Percentiles rank a stretch among this genome's conserved stretches.
Evolutionary conservation across 2,329 filamentous ascomycete genomes (phyloP).

Genomic region (Cadophora sp.): DNA sequence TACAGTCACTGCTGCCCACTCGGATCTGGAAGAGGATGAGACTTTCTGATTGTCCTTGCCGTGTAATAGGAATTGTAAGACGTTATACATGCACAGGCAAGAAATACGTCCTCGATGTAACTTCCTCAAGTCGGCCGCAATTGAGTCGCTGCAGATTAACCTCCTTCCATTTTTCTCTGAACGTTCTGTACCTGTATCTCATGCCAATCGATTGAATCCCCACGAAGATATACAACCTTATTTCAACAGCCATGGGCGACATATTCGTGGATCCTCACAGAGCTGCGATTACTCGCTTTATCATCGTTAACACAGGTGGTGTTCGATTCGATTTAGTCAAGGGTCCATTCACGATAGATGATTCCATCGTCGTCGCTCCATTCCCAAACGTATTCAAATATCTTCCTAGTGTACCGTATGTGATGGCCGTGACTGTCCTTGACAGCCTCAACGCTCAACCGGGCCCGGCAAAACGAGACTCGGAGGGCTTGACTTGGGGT

Average conservation of each 20-base stretch:
- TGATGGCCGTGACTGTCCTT: constrained; percentile 72
- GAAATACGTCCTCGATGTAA: too few relatives aligned
- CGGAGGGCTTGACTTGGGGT: neutral
- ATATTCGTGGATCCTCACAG: constrained; percentile 63
- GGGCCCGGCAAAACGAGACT: constrained; percentile 32
- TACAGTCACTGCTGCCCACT: neutral
- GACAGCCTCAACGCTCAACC: constrained; percentile 59
- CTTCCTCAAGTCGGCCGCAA: too few relatives aligned
- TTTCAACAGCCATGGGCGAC: constrained; percentile 73
- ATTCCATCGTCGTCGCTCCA: constrained; percentile 82
- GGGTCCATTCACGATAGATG: constrained; percentile 86
- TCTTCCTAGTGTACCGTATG: constrained; percentile 80
- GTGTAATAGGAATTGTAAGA: neutral
- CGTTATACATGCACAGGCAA: too few relatives aligned
- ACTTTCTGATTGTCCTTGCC: neutral
- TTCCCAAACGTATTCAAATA: constrained; percentile 82
- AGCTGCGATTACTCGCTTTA: constrained; percentile 67
- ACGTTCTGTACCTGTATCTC: constrained; percentile 76
- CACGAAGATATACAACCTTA: constrained; percentile 74
- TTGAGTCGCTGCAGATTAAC: too few relatives aligned
- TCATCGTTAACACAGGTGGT: constrained; percentile 85
- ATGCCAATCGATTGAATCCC: constrained; percentile 73
- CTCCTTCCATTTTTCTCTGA: too few relatives aligned
- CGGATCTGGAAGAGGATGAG: neutral
- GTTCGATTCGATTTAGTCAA: constrained; percentile 95